These are phyloP conservation scores for Plicaturopsis crispa DNA, from an alignment of 768 basidiomycete genomes.

Conservation along the genomic window DNA sequence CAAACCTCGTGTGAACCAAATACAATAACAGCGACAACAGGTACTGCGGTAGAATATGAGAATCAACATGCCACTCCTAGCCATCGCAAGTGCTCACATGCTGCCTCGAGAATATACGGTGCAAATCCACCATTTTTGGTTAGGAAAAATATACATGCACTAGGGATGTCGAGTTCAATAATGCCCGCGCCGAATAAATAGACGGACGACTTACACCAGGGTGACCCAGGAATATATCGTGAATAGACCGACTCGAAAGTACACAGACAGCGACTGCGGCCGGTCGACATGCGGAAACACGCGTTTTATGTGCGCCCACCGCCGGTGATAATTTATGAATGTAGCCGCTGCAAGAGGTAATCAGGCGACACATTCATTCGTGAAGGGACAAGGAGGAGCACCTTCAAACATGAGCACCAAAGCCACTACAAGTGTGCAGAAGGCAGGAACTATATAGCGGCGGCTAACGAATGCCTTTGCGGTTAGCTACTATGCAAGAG, in stretches of 20 bases:
- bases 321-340: slow-evolving; percentile 31
- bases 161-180: slow-evolving; percentile 10
- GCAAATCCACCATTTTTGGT: slow-evolving; percentile 13
- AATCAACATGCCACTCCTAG: not conserved
- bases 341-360: slow-evolving; percentile 28
- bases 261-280: slow-evolving; percentile 26
- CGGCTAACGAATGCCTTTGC: slow-evolving; percentile 16
- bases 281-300: slow-evolving; percentile 34
- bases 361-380: too few relatives aligned
- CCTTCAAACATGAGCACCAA: slow-evolving; percentile 40
- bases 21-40: slow-evolving; percentile 36
- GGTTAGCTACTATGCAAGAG: not conserved
- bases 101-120: slow-evolving; percentile 43
- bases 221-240: slow-evolving; percentile 36
- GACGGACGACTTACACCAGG: slow-evolving; percentile 27
- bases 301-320: slow-evolving; percentile 26
- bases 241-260: slow-evolving; percentile 34
- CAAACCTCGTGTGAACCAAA: slow-evolving; percentile 44
- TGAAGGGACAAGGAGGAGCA: slow-evolving; percentile 13
- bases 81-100: slow-evolving; percentile 25
- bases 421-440: slow-evolving; percentile 31
- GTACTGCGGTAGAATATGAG: slow-evolving; percentile 27
- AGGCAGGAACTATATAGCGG: slow-evolving; percentile 31
- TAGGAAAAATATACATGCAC: slow-evolving; percentile 31
- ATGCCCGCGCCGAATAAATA: not conserved